Evolutionary conservation across 768 basidiomycete species (phyloP).

Genomic region (Boletus sp.): DNA sequence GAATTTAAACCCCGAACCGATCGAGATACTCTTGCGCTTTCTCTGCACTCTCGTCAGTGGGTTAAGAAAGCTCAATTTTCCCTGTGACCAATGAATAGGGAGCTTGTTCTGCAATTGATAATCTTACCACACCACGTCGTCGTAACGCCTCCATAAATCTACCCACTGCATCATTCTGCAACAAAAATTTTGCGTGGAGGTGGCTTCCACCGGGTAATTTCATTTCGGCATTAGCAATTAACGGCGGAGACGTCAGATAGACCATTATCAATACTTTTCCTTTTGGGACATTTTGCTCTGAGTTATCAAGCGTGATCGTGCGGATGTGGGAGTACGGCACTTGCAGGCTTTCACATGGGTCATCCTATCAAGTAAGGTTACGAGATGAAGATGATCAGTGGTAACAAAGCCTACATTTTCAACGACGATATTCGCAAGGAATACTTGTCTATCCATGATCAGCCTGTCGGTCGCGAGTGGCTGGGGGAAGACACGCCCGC

Average conservation of each 20-base stretch:
- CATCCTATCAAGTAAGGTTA: slow-evolving; percentile 37
- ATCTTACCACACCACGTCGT: slow-evolving; percentile 47
- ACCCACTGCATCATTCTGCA: slow-evolving; percentile 33
- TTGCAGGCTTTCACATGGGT: slow-evolving; percentile 50
- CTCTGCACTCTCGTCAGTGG: slow-evolving; percentile 8
- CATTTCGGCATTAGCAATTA: slow-evolving; percentile 33
- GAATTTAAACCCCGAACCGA: slow-evolving; percentile 28
- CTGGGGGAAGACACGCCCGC: slow-evolving; percentile 34
- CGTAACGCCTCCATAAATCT: slow-evolving; percentile 44
- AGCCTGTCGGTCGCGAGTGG: slow-evolving; percentile 43
- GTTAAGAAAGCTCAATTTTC: slow-evolving; percentile 30
- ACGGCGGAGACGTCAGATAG: slow-evolving; percentile 37
- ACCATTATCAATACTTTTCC: slow-evolving; percentile 30
- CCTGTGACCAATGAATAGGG: slow-evolving; percentile 19
- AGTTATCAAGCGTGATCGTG: slow-evolving; percentile 26
- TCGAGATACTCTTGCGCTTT: slow-evolving; percentile 24
- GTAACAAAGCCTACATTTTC: slow-evolving; percentile 15
- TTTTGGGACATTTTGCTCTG: slow-evolving; percentile 17
- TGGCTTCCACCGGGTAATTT: slow-evolving; percentile 18
- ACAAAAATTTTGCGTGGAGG: slow-evolving; percentile 36
- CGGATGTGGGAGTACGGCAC: slow-evolving; percentile 39
- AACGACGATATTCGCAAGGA: slow-evolving; percentile 49
- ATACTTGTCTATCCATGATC: slow-evolving; percentile 49
- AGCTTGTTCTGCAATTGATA: not conserved
- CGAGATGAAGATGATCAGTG: not conserved